These are phyloP conservation scores for Volvox carteri DNA, from an alignment of 163 green algal species.

Conservation along the genomic window DNA sequence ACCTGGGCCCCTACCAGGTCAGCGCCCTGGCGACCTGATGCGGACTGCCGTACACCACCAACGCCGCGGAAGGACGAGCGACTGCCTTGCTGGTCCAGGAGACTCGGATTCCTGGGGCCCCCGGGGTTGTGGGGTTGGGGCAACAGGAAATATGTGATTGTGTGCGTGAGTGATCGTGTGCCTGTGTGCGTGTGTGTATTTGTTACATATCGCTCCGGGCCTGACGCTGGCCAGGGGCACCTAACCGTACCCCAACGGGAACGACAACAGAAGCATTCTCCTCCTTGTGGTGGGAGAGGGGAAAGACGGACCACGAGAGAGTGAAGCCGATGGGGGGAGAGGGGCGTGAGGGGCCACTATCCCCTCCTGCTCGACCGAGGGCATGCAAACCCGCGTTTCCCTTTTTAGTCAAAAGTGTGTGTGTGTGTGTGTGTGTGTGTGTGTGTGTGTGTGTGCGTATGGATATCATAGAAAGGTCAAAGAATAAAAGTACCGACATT, in stretches of 20 bases:
- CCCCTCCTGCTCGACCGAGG: too few relatives aligned
- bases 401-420: too few relatives aligned
- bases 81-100: neutral
- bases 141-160: neutral
- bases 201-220: too few relatives aligned
- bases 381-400: too few relatives aligned
- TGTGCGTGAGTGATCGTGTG: neutral
- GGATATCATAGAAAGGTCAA: too few relatives aligned
- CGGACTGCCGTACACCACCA: neutral
- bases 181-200: neutral
- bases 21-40: neutral
- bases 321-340: neutral
- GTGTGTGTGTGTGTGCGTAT: too few relatives aligned
- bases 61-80: conserved; percentile 23
- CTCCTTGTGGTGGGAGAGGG: neutral
- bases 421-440: too few relatives aligned
- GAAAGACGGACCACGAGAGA: neutral
- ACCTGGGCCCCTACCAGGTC: neutral
- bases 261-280: too few relatives aligned
- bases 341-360: neutral
- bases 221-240: too few relatives aligned
- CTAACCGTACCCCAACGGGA: too few relatives aligned
- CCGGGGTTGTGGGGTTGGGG: too few relatives aligned
- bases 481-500: too few relatives aligned
- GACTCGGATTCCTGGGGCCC: conserved; percentile 12